A percentile compares a stretch with the other conserved stretches of the same genome.
phyloP scores from a whole-genome alignment of 2,329 filamentous ascomycete genomes.

The Lasiodiplodia theobromae region DNA sequence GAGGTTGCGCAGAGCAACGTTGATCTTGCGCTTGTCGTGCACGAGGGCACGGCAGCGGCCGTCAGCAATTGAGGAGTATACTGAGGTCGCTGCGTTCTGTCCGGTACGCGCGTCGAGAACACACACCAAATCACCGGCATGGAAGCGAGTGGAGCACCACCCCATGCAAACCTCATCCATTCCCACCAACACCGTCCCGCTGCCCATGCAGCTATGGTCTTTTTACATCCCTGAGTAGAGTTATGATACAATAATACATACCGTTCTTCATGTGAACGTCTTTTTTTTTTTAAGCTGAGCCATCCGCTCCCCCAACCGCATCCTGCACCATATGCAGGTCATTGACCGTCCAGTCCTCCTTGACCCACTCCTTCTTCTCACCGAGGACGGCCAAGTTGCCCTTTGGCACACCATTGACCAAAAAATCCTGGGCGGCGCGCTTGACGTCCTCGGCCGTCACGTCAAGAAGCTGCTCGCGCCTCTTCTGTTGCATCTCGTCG shows the following conservation, averaged over 20 bases:
- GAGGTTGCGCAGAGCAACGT: neutral
- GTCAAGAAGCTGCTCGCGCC: constrained; percentile 84
- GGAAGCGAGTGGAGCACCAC: neutral
- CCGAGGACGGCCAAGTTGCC: constrained; percentile 75
- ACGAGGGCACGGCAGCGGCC: constrained; percentile 18
- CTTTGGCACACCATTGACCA: constrained; percentile 72
- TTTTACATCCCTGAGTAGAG: constrained; percentile 29
- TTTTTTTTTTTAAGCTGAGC: constrained; percentile 15
- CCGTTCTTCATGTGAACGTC: neutral
- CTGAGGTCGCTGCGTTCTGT: constrained; percentile 19
- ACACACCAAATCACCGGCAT: neutral
- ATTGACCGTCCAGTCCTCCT: constrained; percentile 74
- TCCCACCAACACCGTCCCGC: constrained; percentile 12
- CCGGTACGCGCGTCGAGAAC: constrained; percentile 9
- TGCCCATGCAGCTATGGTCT: constrained; percentile 6
- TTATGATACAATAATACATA: constrained; percentile 29
- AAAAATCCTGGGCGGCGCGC: constrained; percentile 79
- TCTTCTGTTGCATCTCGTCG: constrained; percentile 85
- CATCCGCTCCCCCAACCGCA: constrained; percentile 21
- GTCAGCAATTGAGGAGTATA: constrained; percentile 8
- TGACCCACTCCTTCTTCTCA: constrained; percentile 79
- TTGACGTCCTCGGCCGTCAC: constrained; percentile 82
- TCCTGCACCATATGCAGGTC: constrained; percentile 69
- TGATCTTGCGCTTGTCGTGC: constrained; percentile 25
- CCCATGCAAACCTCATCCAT: neutral